Evolutionary conservation across 164 flowering plant genomes (phyloP), one percentile per base, ranked within the genome.

Genomic region (Annona cherimola): DNA sequence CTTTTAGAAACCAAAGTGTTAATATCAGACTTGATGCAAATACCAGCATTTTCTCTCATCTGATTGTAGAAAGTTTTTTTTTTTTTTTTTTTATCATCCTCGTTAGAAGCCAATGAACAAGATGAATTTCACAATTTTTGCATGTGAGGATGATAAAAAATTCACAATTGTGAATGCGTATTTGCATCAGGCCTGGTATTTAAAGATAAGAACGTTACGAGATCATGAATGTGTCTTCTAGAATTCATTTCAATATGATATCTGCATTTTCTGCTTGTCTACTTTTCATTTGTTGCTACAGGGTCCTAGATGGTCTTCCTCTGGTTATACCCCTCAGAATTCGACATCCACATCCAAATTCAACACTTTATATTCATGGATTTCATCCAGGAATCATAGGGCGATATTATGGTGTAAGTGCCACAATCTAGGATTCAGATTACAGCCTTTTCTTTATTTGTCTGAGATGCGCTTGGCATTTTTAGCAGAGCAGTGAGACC

Each of bases 261-360:
- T 50, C 57, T 9, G 14, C 57, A 50, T 50, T 16, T 2, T 50
- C 18, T 50, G 57, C 14, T 50, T 50, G 14, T 9, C 9, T 2
- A 16, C 57, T 50, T 16, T 45, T 45, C 14, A 16, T 50, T 50
- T 50, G 14, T 50, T 50, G 64, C 74, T 45, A 40, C 81, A 93
- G 97, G 97, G 92, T 92, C 69, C 74, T 94, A 83, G 98, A 92
- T 74, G 92, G 92, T 75, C 98, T 92, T 79, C 98, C 97, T 44
- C 80, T 90, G 45, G 94, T 94, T 80, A 84, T 89, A 70, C 97
- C 97, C 18, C 42, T 84, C 1, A 79, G 46, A 79, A 85, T 94
- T 76, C 74, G 74, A 18, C 96, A 87, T 76, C 87, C 77, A 81
- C 87, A 66, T 73, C 82, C 57, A 26, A 26, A 26, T 26, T 26